These are phyloP conservation scores for Aspergillus calidoustus DNA, from an alignment of 2,329 filamentous ascomycete species.

Conservation along the genomic window DNA sequence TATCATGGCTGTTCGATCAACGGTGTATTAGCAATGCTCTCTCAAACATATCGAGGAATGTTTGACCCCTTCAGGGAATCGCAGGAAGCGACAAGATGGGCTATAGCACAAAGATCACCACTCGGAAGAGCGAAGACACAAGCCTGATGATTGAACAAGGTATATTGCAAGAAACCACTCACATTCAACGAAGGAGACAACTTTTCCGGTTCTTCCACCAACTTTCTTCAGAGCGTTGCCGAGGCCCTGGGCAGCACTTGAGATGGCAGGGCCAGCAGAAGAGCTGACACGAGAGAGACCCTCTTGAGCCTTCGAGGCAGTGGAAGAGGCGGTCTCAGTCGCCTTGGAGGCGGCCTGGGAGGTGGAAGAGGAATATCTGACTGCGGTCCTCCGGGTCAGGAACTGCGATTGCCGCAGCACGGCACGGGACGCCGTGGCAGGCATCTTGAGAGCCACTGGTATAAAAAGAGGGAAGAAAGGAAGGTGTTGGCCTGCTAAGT, in stretches of 20 bases:
- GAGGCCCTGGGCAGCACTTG: conserved; percentile 71
- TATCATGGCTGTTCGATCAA: conserved; percentile 69
- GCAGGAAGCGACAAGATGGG: neutral
- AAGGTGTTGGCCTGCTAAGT: conserved; percentile 34
- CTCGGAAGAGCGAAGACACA: neutral
- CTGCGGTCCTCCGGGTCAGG: conserved; percentile 50
- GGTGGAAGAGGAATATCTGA: conserved; percentile 54
- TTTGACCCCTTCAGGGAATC: conserved; percentile 9
- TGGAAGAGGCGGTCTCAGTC: conserved; percentile 47
- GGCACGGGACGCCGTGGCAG: conserved; percentile 49
- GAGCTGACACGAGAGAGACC: conserved; percentile 81
- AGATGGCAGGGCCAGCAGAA: conserved; percentile 77
- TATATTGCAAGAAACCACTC: conserved; percentile 47
- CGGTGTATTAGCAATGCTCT: conserved; percentile 29
- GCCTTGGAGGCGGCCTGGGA: conserved; percentile 52
- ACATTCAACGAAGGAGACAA: conserved; percentile 86
- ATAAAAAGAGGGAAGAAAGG: conserved; percentile 30
- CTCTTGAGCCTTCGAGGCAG: conserved; percentile 70
- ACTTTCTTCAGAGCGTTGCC: conserved; percentile 72
- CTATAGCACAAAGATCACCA: neutral
- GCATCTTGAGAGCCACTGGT: conserved; percentile 45
- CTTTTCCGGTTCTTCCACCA: conserved; percentile 79
- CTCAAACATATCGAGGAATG: conserved; percentile 7
- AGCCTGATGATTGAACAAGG: neutral
- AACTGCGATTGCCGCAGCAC: conserved; percentile 54